Evolutionary conservation across 1,284 basidiomycete species (phyloP), one percentile per base, ranked within the genome.

Genomic region (Trametes sp.): DNA sequence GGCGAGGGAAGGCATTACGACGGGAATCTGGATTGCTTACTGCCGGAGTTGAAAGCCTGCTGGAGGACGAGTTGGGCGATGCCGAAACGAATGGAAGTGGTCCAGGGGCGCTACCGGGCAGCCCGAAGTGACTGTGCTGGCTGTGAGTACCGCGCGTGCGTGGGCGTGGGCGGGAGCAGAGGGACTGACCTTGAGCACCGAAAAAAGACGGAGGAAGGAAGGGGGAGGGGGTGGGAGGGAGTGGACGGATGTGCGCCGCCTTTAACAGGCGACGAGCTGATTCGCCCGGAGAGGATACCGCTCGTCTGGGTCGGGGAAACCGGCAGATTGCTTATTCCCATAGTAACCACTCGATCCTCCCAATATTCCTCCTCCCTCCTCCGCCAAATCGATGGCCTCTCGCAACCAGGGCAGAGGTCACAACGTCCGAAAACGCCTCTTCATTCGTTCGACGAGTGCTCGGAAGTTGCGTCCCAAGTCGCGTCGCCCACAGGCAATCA

Each of bases 51-150:
- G 65, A 80, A 80, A 81, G 80, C 83, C 77, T 78, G 78, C 78
- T 74, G 74, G 73, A 70, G 80, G 78, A 77, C 65, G 77, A 79
- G 75, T 74, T 72, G 75, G 75, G 75, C 75, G 68, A 70, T 73
- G 70, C 69, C 74, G 73, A 73, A 71, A 74, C 72, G 77, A 78
- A 82, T 77, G 76, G 78, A 77, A 76, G 66, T 67, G 66, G 81
- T 78, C 80, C 81, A 82, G 82, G 86, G 84, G 83, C 81, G 87
- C 87, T 79, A 82, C 87, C 87, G 79, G 87, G 87, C 87, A 86
- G 82, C 85, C 87, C 85, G 72, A 80, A 81, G 78, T 71, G 69
- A 67, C 72, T 73, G 51, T 45, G 52, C 11, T 28, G 13, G 1
- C 2, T 46, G 23, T 26, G 23, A 53, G 19, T n/a, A 19, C 35